Evolutionary conservation across 768 basidiomycete genomes (phyloP).

Genomic region (Auricularia sp.): DNA sequence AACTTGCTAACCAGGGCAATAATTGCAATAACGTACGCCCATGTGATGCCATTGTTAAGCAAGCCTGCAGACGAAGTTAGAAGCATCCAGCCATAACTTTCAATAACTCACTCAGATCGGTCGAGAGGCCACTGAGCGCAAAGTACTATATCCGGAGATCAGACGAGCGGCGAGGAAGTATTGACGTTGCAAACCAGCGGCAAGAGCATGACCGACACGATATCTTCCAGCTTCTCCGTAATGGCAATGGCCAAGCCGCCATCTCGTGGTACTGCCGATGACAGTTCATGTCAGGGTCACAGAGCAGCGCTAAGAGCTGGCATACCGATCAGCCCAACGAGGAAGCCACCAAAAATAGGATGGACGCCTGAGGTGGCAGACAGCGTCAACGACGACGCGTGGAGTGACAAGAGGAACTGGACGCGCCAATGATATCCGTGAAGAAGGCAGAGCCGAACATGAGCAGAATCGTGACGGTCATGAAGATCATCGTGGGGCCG

Average conservation of each 20-base stretch:
- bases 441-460: conserved; percentile 86
- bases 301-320: neutral
- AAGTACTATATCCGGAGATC: conserved; percentile 56
- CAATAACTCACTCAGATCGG: conserved; percentile 41
- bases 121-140: conserved; percentile 81
- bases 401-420: neutral
- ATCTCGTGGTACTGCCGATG: conserved; percentile 70
- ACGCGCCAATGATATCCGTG: conserved; percentile 67
- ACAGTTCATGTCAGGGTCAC: conserved; percentile 1
- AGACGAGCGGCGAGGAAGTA: neutral
- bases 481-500: conserved; percentile 80
- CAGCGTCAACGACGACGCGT: neutral
- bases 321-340: neutral
- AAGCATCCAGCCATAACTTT: neutral
- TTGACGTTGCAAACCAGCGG: conserved; percentile 42
- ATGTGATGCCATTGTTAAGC: conserved; percentile 74
- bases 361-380: conserved; percentile 36
- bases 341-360: conserved; percentile 66
- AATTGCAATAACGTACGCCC: conserved; percentile 83
- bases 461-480: conserved; percentile 72
- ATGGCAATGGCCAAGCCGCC: conserved; percentile 77
- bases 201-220: conserved; percentile 82
- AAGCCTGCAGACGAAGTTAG: conserved; percentile 31
- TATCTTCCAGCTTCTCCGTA: conserved; percentile 95
- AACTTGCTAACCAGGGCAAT: conserved; percentile 29